Base-by-base conservation (phyloP, 805 yeast species). In the Dipodascus geniculatus region DNA sequence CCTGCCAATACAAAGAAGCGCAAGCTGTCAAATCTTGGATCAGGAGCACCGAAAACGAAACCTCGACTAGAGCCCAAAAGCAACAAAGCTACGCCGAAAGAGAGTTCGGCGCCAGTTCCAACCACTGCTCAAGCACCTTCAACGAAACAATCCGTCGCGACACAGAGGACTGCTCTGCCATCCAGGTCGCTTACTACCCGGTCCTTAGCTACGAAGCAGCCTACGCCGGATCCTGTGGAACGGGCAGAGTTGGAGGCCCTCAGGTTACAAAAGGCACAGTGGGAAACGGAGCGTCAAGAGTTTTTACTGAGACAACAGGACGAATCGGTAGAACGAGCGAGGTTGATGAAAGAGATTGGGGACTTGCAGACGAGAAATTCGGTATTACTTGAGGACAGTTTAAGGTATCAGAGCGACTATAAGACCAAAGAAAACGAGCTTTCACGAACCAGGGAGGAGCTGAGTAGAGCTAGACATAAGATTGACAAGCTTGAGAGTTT, bases 211-310 rank as follows among this genome's bases (percentile, higher is more conserved):
- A n/a, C 44, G 8, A 14, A 17, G 8, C 17, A 9, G 6, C 28
- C 49, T 20, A 17, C 19, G 4, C 19, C 19, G 6, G 24, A 22
- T 22, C 59, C 55, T 19, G 58, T 56, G 11, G 78, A 77, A 24
- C 68, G 62, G 54, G 68, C 67, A 38, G 85, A 82, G 55, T 62
- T 85, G 20, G 74, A 74, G 48, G 68, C 66, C n/a, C 66, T 87
- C 50, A 72, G 80, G 55, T 66, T 65, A 11, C 88, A 83, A 57
- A 83, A 80, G 58, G 44, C 69, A 31, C 64, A 65, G 42, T 78
- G 82, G 80, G 51, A 60, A n/a, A 65, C 67, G 38, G 72, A 68
- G 52, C 67, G 62, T 42, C 67, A 63, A 48, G 58, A 62, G 14
- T 52, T 69, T n/a, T 62, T 63, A 50, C 54, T 63, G 49, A 63